Conservation (phyloP, 2,329 filamentous ascomycete species). For the Botrytis medusae region DNA sequence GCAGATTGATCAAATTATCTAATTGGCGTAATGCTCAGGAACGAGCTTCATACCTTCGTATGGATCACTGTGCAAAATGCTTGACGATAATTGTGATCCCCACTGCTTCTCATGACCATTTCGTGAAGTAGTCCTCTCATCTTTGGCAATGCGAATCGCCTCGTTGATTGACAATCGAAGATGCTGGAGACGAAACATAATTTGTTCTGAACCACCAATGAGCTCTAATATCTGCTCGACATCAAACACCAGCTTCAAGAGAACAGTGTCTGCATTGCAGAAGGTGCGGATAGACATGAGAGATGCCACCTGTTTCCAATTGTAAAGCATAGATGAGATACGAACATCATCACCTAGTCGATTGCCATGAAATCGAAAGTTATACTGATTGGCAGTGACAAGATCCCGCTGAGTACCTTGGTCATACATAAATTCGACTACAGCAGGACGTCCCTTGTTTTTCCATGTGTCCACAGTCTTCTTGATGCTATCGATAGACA, state of each 20-base stretch:
- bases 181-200: constrained; percentile 36
- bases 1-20: background rate
- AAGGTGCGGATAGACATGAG: constrained; percentile 52
- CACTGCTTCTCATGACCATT: constrained; percentile 24
- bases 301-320: constrained; percentile 49
- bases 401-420: constrained; percentile 50
- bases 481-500: constrained; percentile 36
- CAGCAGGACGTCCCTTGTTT: constrained; percentile 48
- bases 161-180: constrained; percentile 33
- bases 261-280: constrained; percentile 49
- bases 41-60: constrained; percentile 34
- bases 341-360: constrained; percentile 42
- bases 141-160: constrained; percentile 28
- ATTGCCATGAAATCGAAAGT: constrained; percentile 47
- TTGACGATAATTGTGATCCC: constrained; percentile 22
- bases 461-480: constrained; percentile 42
- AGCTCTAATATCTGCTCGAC: constrained; percentile 50
- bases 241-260: constrained; percentile 51
- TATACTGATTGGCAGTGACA: constrained; percentile 47
- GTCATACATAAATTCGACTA: constrained; percentile 54
- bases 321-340: constrained; percentile 46
- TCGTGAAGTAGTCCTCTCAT: constrained; percentile 12
- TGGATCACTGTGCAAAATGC: constrained; percentile 22
- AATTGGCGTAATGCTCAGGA: constrained; percentile 27
- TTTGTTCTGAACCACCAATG: constrained; percentile 40